Evolutionary conservation across 495 filamentous ascomycete species (phyloP), one percentile per base, ranked within the genome.

Genomic region (Daldinia childiae): DNA sequence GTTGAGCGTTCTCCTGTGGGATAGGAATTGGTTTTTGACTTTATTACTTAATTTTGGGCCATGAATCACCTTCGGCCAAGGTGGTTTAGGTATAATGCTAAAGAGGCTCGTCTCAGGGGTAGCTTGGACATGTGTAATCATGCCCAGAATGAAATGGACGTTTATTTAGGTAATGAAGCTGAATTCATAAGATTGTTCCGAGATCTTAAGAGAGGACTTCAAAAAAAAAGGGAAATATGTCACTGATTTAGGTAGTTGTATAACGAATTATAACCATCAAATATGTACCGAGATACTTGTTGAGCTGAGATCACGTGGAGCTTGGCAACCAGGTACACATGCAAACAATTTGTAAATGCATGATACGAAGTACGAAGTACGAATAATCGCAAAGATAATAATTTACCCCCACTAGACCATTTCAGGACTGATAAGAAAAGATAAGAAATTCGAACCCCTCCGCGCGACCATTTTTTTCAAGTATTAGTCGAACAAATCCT

Each of bases 361-460:
- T n/a, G n/a, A n/a, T n/a, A n/a, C n/a, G n/a, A n/a, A 30, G 29
- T 30, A n/a, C 6, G n/a, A 19, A 32, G 30, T 32, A 32, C 30
- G 0, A 8, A 9, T 34, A 19, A n/a, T 17, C 6, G n/a, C 4
- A 17, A 24, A 48, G 43, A 48, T 24, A 54, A 54, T n/a, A 27
- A 45, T 19, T 19, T 66, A 56, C 61, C 68, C 68, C 68, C 68
- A 43, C 68, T 64, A 65, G 39, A 26, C 62, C 38, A 15, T 45
- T 30, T 59, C 30, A 12, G 62, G 43, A 66, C 30, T 54, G 68
- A 60, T 58, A 65, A 56, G 56, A 45, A 12, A 12, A 24, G 62
- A 71, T 60, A 71, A 68, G 66, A 54, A 68, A 50, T 58, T 68
- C 17, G 12, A 19, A 58, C 59, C 66, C 59, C 58, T 62, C 66